Percentiles rank a stretch among this genome's conserved stretches.
These are phyloP conservation scores for Citrus mangshanensis DNA, from an alignment of 345 rosid genomes.

Conservation along the genomic window DNA sequence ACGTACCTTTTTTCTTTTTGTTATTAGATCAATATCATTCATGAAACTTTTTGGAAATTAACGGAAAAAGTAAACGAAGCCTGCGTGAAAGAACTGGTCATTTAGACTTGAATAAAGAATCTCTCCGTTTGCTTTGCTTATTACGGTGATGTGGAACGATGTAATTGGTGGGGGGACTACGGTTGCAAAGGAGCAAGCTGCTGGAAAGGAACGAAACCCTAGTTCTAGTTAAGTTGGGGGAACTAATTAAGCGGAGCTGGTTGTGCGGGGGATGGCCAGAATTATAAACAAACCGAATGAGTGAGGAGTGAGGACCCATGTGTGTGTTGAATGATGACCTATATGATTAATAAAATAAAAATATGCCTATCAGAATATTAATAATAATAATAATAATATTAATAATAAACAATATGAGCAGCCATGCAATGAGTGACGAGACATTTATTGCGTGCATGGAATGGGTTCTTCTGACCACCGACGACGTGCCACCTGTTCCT, in stretches of 20 bases:
- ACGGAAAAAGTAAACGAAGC: no score
- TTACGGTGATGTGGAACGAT: not conserved
- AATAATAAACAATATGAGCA: not conserved
- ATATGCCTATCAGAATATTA: not conserved
- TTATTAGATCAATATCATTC: no score
- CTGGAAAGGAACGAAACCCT: conserved; percentile 15
- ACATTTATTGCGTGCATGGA: conserved; percentile 52
- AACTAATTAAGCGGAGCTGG: not conserved
- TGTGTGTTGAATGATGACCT: not conserved
- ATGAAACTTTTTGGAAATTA: no score
- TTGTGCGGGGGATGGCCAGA: conserved; percentile 10
- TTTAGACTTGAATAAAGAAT: no score
- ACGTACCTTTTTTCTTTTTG: no score
- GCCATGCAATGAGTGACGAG: conserved; percentile 37
- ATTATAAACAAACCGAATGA: not conserved
- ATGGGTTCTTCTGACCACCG: conserved; percentile 26
- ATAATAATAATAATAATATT: no score
- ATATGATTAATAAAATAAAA: not conserved
- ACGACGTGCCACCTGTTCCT: conserved; percentile 32
- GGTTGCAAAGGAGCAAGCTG: not conserved
- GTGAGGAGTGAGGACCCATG: conserved; percentile 13
- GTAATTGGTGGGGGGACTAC: not conserved
- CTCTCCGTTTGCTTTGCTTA: no score
- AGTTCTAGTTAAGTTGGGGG: not conserved
- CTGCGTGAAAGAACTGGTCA: no score